A percentile compares a stretch with the other conserved stretches of the same genome.
Evolutionary conservation across 2,329 filamentous ascomycete genomes (phyloP).

Genomic region (Botrytis paeoniae): DNA sequence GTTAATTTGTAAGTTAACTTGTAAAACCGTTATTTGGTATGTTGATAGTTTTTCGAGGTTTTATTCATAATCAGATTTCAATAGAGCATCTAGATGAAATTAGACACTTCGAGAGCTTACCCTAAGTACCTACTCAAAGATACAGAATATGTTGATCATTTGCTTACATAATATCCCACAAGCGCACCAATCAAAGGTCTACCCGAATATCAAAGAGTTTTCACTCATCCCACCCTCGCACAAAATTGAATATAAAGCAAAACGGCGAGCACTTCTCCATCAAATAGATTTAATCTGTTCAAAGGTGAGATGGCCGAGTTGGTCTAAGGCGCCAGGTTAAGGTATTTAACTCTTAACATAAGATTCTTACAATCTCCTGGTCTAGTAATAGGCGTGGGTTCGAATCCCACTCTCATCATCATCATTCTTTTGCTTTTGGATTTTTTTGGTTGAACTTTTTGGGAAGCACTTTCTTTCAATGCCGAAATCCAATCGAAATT

Average conservation of each 20-base stretch:
- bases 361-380: neutral
- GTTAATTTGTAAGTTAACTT: neutral
- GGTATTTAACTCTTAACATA: neutral
- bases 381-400: slow-evolving; percentile 38
- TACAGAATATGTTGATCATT: neutral
- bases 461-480: no score
- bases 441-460: no score
- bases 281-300: neutral
- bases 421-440: no score
- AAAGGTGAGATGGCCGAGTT: slow-evolving; percentile 16
- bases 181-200: neutral
- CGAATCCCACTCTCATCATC: slow-evolving; percentile 41
- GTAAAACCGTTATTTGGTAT: no score
- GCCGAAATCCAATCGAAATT: no score
- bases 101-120: neutral
- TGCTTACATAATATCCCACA: neutral
- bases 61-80: no score
- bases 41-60: neutral
- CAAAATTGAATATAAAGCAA: fast-evolving
- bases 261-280: fast-evolving
- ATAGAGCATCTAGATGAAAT: neutral
- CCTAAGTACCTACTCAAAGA: neutral
- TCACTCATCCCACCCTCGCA: neutral
- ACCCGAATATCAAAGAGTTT: neutral
- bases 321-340: slow-evolving; percentile 20